A percentile compares a stretch with the other conserved stretches of the same genome.
Conservation (phyloP, 768 basidiomycete genomes). For the Xerocomus brunneocitrinus region DNA sequence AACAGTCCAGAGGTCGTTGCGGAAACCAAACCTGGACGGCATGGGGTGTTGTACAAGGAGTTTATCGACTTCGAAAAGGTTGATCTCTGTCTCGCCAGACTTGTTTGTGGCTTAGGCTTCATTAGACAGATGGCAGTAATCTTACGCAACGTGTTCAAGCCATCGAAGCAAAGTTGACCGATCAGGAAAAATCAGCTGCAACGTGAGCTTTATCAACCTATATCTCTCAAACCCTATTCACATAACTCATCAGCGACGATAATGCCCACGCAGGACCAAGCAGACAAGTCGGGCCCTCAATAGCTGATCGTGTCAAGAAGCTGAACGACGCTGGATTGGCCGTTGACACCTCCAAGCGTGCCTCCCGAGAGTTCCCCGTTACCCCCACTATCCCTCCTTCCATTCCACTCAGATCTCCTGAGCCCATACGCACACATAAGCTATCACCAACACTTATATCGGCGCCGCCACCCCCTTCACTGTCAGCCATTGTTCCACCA, state of each 20-base stretch:
- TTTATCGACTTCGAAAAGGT: slow-evolving; percentile 65
- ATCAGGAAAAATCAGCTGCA: slow-evolving; percentile 38
- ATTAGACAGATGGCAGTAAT: slow-evolving; percentile 37
- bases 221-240: slow-evolving; percentile 11
- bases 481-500: slow-evolving; percentile 10
- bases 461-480: slow-evolving; percentile 21
- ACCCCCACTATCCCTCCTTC: slow-evolving; percentile 29
- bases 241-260: slow-evolving; percentile 10
- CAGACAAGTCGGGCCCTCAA: slow-evolving; percentile 54
- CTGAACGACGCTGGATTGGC: slow-evolving; percentile 69
- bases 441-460: slow-evolving; percentile 35
- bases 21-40: slow-evolving; percentile 46
- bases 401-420: slow-evolving; percentile 28
- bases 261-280: slow-evolving; percentile 32
- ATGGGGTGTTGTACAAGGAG: slow-evolving; percentile 57
- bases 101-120: slow-evolving; percentile 11
- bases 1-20: slow-evolving; percentile 53
- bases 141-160: slow-evolving; percentile 38
- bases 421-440: slow-evolving; percentile 34
- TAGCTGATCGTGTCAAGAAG: slow-evolving; percentile 77
- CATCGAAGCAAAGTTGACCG: slow-evolving; percentile 43
- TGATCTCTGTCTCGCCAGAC: slow-evolving; percentile 21
- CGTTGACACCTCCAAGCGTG: slow-evolving; percentile 51
- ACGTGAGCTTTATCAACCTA: slow-evolving; percentile 21
- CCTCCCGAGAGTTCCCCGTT: slow-evolving; percentile 49